These are phyloP conservation scores for Tolypocladium capitatum DNA, from an alignment of 2,329 filamentous ascomycete genomes.

Conservation along the genomic window DNA sequence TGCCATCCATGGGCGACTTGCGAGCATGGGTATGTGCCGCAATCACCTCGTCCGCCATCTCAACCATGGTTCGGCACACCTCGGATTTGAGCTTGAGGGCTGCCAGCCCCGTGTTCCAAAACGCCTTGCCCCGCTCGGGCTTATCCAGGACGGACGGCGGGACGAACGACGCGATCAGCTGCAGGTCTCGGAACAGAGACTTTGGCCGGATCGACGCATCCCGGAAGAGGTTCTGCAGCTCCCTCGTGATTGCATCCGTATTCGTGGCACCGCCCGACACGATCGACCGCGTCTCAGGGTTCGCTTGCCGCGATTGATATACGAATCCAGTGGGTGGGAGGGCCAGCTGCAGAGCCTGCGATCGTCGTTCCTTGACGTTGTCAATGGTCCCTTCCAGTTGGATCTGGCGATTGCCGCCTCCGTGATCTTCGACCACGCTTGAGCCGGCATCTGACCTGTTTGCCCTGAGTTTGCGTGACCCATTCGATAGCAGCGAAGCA, in stretches of 20 bases:
- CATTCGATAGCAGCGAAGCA: slow-evolving; percentile 44
- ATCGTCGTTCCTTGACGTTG: slow-evolving; percentile 55
- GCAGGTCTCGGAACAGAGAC: slow-evolving; percentile 68
- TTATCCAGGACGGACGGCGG: slow-evolving; percentile 46
- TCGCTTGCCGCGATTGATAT: slow-evolving; percentile 25
- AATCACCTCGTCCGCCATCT: slow-evolving; percentile 42
- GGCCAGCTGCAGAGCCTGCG: slow-evolving; percentile 29
- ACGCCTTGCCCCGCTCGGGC: slow-evolving; percentile 59
- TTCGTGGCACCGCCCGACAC: slow-evolving; percentile 37
- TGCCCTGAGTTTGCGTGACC: slow-evolving; percentile 20
- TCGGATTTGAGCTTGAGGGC: slow-evolving; percentile 82
- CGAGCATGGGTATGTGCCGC: slow-evolving; percentile 52
- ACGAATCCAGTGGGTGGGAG: slow-evolving; percentile 17
- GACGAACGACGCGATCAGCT: slow-evolving; percentile 58
- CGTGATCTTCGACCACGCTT: slow-evolving; percentile 19
- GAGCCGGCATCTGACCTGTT: slow-evolving; percentile 24
- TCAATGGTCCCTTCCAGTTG: slow-evolving; percentile 55
- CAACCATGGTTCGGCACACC: slow-evolving; percentile 66
- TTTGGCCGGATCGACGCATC: slow-evolving; percentile 59
- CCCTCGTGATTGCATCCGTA: slow-evolving; percentile 51
- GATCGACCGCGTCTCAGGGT: slow-evolving; percentile 33
- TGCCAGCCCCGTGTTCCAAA: slow-evolving; percentile 80
- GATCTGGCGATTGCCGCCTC: slow-evolving; percentile 22
- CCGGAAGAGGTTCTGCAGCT: slow-evolving; percentile 54
- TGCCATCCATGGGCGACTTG: slow-evolving; percentile 24